Evolutionary conservation across 768 basidiomycete species (phyloP), one percentile per base, ranked within the genome.

Genomic region (Psilocybe tampanensis): DNA sequence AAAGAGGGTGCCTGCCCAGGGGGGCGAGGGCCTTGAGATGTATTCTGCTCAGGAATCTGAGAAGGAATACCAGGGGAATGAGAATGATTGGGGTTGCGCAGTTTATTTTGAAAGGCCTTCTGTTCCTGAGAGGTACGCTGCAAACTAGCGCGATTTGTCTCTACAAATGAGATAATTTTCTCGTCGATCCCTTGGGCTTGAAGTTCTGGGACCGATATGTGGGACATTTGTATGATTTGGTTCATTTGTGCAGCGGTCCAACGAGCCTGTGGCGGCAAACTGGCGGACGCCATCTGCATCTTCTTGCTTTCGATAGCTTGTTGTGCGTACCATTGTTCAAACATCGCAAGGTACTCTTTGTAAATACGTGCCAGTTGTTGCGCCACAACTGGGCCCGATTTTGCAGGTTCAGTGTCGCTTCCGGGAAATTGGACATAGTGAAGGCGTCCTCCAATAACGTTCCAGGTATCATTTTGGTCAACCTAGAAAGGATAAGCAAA

Each of bases 371-470:
- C 77, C 3, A 92, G 71, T 22, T 84, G 83, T 49, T 80, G 79
- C 0, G 87, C 89, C 26, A 82, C 76, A 21, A 72, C 85, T 2
- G 88, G 88, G 3, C 85, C 86, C 23, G 80, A 78, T 62, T 81
- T 85, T 4, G 82, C 76, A 11, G 89, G 87, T 58, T 89, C 85
- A 3, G 74, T 68, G 1, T 82, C 85, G 11, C 72, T 81, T 3
- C 78, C 86, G 2, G 85, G 85, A 60, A 90, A 88, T 52, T 85
- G 78, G 2, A 86, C 78, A 63, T 86, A 83, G 17, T 84, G 86
- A 70, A 92, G 75, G 21, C 79, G 80, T n/a, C 80, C 89, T 17
- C 82, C 90, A 54, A 92, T 82, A 44, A 86, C 72, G 15, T 80
- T 64, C 90, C 89, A 91, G 24, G 56, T 76, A 59, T 89, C 87